These are phyloP conservation scores for Colletotrichum lini DNA, from an alignment of 2,329 filamentous ascomycete genomes.

Conservation along the genomic window DNA sequence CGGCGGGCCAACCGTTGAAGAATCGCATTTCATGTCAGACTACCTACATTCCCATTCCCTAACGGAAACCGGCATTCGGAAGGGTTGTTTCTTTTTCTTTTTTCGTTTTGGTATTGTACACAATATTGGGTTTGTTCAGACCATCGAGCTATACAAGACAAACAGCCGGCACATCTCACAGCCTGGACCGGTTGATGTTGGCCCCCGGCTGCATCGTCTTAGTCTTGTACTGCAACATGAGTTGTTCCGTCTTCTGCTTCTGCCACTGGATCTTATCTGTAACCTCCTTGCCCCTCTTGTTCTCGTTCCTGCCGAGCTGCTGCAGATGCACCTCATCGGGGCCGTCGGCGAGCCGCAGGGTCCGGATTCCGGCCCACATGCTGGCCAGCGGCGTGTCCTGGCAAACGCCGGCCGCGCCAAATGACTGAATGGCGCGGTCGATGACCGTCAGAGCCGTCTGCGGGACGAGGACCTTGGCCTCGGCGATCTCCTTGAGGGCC, in stretches of 20 bases:
- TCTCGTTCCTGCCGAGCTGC: conserved; percentile 87
- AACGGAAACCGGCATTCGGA: background rate
- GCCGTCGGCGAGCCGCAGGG: conserved; percentile 89
- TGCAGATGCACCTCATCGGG: conserved; percentile 95
- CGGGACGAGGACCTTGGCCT: conserved; percentile 94
- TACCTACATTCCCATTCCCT: background rate
- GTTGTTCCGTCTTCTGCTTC: conserved; percentile 73
- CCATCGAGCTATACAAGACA: background rate
- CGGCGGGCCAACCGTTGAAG: conserved; percentile 34
- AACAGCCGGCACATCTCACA: conserved; percentile 51
- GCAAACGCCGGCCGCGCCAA: conserved; percentile 89
- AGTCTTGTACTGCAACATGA: conserved; percentile 73
- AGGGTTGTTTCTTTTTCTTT: too few species aligned
- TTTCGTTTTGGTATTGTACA: conserved; percentile 15
- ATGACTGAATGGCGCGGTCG: conserved; percentile 93
- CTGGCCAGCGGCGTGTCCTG: conserved; percentile 94
- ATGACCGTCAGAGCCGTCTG: conserved; percentile 87
- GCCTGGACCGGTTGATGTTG: conserved; percentile 64
- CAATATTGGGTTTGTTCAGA: conserved; percentile 2
- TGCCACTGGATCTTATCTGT: conserved; percentile 75
- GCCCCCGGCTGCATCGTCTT: conserved; percentile 64
- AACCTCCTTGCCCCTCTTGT: conserved; percentile 75
- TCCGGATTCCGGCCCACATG: conserved; percentile 86
- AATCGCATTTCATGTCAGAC: conserved; percentile 5
- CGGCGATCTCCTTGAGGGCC: conserved; percentile 91